Evolutionary conservation across 805 yeast genomes (phyloP), one percentile per base, ranked within the genome.

Genomic region (Cyberlindnera meyerae): DNA sequence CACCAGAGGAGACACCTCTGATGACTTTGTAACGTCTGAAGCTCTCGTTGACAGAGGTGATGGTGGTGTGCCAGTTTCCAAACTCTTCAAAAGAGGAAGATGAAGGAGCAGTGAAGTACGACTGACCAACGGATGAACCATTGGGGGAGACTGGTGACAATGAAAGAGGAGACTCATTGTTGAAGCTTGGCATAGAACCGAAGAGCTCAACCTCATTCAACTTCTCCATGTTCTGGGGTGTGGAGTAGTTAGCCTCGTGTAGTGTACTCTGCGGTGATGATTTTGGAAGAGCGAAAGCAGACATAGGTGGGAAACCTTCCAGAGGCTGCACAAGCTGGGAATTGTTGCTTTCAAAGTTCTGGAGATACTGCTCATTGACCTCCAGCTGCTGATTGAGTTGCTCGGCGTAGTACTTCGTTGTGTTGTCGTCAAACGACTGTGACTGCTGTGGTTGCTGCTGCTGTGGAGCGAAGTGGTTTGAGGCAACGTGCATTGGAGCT

Each of bases 1-100:
- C 81, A 15, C 82, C 82, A 4, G 79, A 74, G 22, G 74, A 68
- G 6, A 75, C 59, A 11, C 82, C 82, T 43, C 83, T 61, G 7
- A 75, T 63, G 5, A 77, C 68, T 24, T 71, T 63, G 46, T 62
- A 72, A 11, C 44, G 39, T 20, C 24, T 34, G 27, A 28, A 35
- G 12, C 29, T 8, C 18, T 8, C 18, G 11, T 13, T 7, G 29
- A 6, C 18, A 18, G 11, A 11, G 13, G 6, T n/a, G 14, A 11
- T n/a, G n/a, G n/a, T n/a, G n/a, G n/a, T n/a, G n/a, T n/a, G n/a
- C n/a, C n/a, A 11, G 14, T 24, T 8, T 11, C 14, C 14, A 6
- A 24, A 6, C 8, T 24, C 27, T 11, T n/a, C 27, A 24, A 13
- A 12, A 15, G 18, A 27, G 6, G 29, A 13, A 12, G 44, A 36